Conservation (phyloP, 306 rosid genomes). For the Trifolium fragiferum region DNA sequence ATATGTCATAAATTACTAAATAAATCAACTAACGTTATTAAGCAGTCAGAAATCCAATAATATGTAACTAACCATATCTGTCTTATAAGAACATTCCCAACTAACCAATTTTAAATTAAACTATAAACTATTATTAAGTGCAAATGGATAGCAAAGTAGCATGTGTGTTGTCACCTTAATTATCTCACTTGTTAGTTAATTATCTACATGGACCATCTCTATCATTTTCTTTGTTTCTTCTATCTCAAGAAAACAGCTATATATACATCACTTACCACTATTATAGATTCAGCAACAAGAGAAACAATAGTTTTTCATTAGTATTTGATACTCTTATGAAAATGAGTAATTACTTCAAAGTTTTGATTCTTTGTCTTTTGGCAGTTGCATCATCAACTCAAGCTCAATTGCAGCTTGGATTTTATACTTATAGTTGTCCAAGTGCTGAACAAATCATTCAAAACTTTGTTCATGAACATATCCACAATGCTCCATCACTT, state of each 20-base stretch:
- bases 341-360: slow-evolving; percentile 48
- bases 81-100: slow-evolving; percentile 38
- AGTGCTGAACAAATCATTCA: slow-evolving; percentile 71
- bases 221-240: slow-evolving; percentile 32
- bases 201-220: slow-evolving; percentile 48
- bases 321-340: background rate
- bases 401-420: slow-evolving; percentile 69
- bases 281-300: slow-evolving; percentile 21
- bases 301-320: slow-evolving; percentile 29
- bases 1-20: background rate
- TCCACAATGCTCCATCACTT: slow-evolving; percentile 78
- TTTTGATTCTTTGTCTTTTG: slow-evolving; percentile 47
- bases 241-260: slow-evolving; percentile 28
- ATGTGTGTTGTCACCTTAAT: slow-evolving; percentile 7
- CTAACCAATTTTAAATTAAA: slow-evolving; percentile 41
- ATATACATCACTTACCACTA: slow-evolving; percentile 41
- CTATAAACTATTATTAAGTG: slow-evolving; percentile 20
- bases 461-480: slow-evolving; percentile 66
- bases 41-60: slow-evolving; percentile 5
- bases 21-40: background rate
- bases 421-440: slow-evolving; percentile 77
- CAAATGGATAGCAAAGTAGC: slow-evolving; percentile 24
- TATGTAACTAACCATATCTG: slow-evolving; percentile 26
- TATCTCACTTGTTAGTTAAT: slow-evolving; percentile 46
- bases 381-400: slow-evolving; percentile 49